Percentiles rank a stretch among this genome's conserved stretches.
phyloP scores from a whole-genome alignment of 164 flowering plant genomes.

The Magnolia officinalis region DNA sequence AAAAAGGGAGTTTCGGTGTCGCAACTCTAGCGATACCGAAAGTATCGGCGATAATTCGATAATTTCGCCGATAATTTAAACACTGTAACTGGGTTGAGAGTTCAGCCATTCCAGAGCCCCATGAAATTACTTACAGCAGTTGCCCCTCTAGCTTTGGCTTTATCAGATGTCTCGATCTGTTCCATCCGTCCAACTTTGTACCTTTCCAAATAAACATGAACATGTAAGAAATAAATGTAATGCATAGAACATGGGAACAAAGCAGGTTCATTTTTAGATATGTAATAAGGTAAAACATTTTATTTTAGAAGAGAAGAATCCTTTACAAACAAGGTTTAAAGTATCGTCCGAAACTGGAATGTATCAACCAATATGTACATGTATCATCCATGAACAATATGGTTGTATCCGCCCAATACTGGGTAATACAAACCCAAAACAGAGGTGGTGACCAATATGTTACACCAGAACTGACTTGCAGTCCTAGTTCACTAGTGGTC shows the following conservation, averaged over 20 bases:
- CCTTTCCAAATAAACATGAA: constrained; percentile 31
- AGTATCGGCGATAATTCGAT: no score
- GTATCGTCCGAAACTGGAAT: neutral
- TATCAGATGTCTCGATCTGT: constrained; percentile 83
- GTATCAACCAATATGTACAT: neutral
- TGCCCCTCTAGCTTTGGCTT: constrained; percentile 89
- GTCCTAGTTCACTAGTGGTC: no score
- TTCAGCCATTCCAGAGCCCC: neutral
- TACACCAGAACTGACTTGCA: no score
- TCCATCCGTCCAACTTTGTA: constrained; percentile 95
- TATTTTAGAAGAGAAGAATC: neutral
- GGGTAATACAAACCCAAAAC: no score
- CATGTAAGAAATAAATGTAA: neutral
- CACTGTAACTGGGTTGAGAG: neutral
- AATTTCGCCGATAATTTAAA: no score
- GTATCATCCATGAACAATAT: neutral
- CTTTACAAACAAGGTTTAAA: neutral
- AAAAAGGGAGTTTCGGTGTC: no score
- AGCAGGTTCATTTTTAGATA: neutral
- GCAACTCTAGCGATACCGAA: no score
- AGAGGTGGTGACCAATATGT: no score
- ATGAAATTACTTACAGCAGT: constrained; percentile 58
- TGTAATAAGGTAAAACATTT: no score
- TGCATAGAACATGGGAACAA: neutral
- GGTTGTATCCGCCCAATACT: neutral